Evolutionary conservation across 2,329 filamentous ascomycete genomes (phyloP), one percentile per base, ranked within the genome.

Genomic region (Epichloe elymi): DNA sequence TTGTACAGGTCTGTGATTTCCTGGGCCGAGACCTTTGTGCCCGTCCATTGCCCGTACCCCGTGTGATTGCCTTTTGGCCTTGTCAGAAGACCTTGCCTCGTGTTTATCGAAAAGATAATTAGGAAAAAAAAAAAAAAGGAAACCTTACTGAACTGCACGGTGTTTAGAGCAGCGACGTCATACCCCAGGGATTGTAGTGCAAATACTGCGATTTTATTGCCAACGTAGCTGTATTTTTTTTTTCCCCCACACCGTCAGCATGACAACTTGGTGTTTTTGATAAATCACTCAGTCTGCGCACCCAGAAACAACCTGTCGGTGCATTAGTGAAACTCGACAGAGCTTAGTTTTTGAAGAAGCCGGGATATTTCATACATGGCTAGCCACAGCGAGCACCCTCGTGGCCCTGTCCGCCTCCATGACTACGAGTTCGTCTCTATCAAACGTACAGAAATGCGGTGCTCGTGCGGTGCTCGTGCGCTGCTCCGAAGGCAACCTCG

Each of bases 151-250:
- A 96, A 98, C 61, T 98, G 86, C 6, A 98, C 93, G 0, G 93
- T 98, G 66, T 98, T 96, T 61, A 98, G 77, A 2, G 89, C 88
- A 8, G 89, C 86, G 6, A 96, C 91, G 61, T 98, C 91, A 63
- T 89, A 96, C 46, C 93, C 93, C 48, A 98, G 72, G 1, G 86
- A 85, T 67, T 98, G 91, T 76, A 98, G 85, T 58, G 90, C 88
- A 63, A 95, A 94, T 1, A 89, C 89, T 41, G 90, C 90, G 75
- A 98, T 95, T 62, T 91, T 95, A 67, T 98, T 98, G 48, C 93
- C 93, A 58, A 98, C 93, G 76, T 96, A 91, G 65, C 93, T 95
- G 66, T 19, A 2, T 19, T 19, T 19, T 19, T 19, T 19, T 19
- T 19, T 19, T n/a, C n/a, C 17, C n/a, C 17, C 8, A 3, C 17